A percentile compares a stretch with the other conserved stretches of the same genome.
phyloP scores from a whole-genome alignment of 352 stramenopile species.

The Phytophthora macrochlamydospora region DNA sequence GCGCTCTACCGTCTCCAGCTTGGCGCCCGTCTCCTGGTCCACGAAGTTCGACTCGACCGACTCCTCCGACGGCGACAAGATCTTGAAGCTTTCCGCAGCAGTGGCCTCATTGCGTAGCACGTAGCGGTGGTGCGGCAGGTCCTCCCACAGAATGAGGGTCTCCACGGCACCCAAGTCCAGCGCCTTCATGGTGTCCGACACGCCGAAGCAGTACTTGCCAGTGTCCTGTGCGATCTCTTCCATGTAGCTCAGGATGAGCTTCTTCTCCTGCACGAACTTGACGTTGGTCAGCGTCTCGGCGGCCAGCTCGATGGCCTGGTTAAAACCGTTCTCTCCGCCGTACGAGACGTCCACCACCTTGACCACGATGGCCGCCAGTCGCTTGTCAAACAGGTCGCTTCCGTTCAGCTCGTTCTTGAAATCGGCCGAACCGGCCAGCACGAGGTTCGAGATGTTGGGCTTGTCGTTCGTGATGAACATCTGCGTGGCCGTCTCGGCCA shows the following conservation, averaged over 20 bases:
- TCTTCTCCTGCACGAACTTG: slow-evolving; percentile 99
- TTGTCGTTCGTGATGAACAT: slow-evolving; percentile 99
- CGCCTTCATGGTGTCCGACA: slow-evolving; percentile 98
- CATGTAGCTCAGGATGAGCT: slow-evolving; percentile 99
- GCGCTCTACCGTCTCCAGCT: slow-evolving; percentile 98
- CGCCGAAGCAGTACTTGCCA: slow-evolving; percentile 99
- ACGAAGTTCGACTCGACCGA: slow-evolving; percentile 96
- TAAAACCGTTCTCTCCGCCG: slow-evolving; percentile 99
- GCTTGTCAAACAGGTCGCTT: slow-evolving; percentile 97
- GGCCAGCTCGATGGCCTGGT: slow-evolving; percentile 99
- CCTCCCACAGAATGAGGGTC: slow-evolving; percentile 99
- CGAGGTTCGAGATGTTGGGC: slow-evolving; percentile 97
- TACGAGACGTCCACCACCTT: slow-evolving; percentile 99
- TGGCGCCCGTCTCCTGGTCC: slow-evolving; percentile 93
- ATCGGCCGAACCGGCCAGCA: slow-evolving; percentile 98
- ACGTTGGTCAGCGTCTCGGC: slow-evolving; percentile 98
- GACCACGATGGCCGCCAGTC: slow-evolving; percentile 95
- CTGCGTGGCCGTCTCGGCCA: slow-evolving; percentile 97
- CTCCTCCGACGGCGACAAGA: slow-evolving; percentile 88
- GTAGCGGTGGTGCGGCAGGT: slow-evolving; percentile 96
- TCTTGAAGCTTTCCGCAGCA: slow-evolving; percentile 81
- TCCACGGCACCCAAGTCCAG: slow-evolving; percentile 98
- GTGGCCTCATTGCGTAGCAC: slow-evolving; percentile 95
- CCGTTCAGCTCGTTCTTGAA: slow-evolving; percentile 99
- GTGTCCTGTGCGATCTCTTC: slow-evolving; percentile 99